Conservation (phyloP, 2,329 filamentous ascomycete species). For the Beauveria australis region DNA sequence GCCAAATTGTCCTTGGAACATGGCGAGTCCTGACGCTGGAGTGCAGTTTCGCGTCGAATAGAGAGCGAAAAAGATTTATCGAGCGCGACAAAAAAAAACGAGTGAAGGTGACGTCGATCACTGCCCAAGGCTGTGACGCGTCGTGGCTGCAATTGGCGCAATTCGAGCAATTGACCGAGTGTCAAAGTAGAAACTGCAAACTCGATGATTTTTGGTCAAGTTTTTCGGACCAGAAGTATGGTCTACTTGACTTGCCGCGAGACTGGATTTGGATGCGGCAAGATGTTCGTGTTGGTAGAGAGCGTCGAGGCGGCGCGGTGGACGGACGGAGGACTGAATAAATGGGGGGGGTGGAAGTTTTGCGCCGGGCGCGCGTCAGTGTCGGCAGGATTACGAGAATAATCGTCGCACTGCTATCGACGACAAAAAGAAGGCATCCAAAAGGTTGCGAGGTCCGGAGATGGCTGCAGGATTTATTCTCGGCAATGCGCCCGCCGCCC, state of each 20-base stretch:
- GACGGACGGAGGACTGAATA: not conserved
- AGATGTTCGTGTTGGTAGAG: not conserved
- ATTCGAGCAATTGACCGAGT: not conserved
- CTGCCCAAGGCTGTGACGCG: constrained; percentile 5
- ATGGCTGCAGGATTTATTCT: constrained; percentile 6
- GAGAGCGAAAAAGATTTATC: not conserved
- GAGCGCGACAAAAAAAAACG: not conserved
- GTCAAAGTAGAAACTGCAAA: not conserved
- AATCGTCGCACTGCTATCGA: not conserved
- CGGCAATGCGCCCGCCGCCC: constrained; percentile 8
- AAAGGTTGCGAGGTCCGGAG: not conserved
- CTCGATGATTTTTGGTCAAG: not conserved
- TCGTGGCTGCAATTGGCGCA: constrained; percentile 4
- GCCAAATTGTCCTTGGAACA: constrained; percentile 11
- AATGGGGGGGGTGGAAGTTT: constrained; percentile 6
- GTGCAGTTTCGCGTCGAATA: not conserved
- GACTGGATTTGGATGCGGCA: not conserved
- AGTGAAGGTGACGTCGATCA: not conserved
- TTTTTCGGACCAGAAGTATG: too few species aligned
- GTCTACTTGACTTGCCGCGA: too few species aligned
- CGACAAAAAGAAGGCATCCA: not conserved
- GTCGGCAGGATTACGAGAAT: not conserved
- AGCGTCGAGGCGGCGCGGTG: not conserved
- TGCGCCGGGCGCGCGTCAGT: constrained; percentile 7
- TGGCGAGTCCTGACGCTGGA: not conserved